Conservation (phyloP, 805 yeast genomes). For the Sungouiella blattae region DNA sequence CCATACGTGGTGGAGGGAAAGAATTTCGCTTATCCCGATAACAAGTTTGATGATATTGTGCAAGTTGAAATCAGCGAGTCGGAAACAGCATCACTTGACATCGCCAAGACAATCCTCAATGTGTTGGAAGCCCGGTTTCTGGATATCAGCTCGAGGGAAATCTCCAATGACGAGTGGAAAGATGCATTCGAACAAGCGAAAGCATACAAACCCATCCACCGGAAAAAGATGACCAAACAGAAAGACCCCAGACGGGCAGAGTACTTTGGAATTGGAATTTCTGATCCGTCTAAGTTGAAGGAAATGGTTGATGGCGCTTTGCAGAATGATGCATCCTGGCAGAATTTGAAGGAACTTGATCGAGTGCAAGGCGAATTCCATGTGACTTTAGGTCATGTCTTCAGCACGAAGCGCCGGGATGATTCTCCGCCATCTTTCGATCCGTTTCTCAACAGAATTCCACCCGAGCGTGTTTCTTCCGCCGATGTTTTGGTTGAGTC, state of each 20-base stretch:
- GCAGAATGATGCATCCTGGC: conserved; percentile 15
- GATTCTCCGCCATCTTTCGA: no score
- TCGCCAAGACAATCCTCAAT: conserved; percentile 39
- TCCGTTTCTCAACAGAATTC: no score
- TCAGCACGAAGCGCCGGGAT: no score
- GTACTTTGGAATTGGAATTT: conserved; percentile 10
- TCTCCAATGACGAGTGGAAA: conserved; percentile 34
- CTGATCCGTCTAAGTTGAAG: background rate
- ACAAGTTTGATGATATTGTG: conserved; percentile 60
- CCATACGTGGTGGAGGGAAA: conserved; percentile 9
- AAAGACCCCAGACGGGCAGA: conserved; percentile 4
- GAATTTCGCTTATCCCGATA: conserved; percentile 54
- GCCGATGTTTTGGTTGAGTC: no score
- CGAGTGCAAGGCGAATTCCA: conserved; percentile 59
- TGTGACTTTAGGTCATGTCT: conserved; percentile 58
- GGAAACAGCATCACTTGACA: conserved; percentile 25
- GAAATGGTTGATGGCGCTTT: background rate
- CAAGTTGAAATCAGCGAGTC: conserved; percentile 50
- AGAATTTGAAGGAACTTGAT: conserved; percentile 20
- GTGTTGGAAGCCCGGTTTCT: conserved; percentile 18
- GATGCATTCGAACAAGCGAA: conserved; percentile 53
- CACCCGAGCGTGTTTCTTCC: no score
- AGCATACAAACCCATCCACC: conserved; percentile 47
- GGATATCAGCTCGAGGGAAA: conserved; percentile 5
- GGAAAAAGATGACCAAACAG: conserved; percentile 28